Base-by-base conservation (phyloP, 1,284 basidiomycete genomes). In the Fomitopsis palustris region DNA sequence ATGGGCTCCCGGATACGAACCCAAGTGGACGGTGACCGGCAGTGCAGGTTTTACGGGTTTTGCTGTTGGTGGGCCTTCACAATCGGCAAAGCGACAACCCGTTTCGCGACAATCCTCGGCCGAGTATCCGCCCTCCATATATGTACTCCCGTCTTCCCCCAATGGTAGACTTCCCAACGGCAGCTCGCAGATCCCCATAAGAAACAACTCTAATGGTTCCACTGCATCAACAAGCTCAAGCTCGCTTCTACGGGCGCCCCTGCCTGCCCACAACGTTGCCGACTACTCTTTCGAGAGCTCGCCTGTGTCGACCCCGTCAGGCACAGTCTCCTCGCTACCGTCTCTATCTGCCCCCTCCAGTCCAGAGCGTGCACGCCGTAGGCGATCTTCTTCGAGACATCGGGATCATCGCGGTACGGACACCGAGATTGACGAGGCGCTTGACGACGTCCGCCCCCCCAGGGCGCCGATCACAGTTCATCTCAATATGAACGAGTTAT, bases 401-500 rank as follows among this genome's bases (percentile, higher is more conserved):
- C 64, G 63, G n/a, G 60, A 59, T 16, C 63, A 64, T 21, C 6
- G 56, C 19, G 69, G 67, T 38, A 60, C 65, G 8, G 70, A 72
- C 25, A 63, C 63, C 4, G 70, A 70, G n/a, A 52, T 52, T 27
- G 62, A 37, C 39, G 68, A 67, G 35, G 42, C 57, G 8, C 63
- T 66, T 8, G 61, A 60, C 19, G 59, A 58, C 7, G 64, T 71
- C 25, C 72, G 69, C 12, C 74, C 77, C 3, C 85, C 86, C 2
- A 78, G 77, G 17, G 73, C 77, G n/a, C 83, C 85, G 3, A 76
- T 89, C 37, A 90, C 88, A 0, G 72, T 92, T 4, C 89, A 91
- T 67, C 66, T 92, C 57, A 90, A 92, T 66, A 88, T 92, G 78
- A 89, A 89, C 66, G 87, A 91, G 45, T 75, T 92, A 16, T 74